phyloP scores from a whole-genome alignment of 305 asterid genomes.

The Rubia balearica region DNA sequence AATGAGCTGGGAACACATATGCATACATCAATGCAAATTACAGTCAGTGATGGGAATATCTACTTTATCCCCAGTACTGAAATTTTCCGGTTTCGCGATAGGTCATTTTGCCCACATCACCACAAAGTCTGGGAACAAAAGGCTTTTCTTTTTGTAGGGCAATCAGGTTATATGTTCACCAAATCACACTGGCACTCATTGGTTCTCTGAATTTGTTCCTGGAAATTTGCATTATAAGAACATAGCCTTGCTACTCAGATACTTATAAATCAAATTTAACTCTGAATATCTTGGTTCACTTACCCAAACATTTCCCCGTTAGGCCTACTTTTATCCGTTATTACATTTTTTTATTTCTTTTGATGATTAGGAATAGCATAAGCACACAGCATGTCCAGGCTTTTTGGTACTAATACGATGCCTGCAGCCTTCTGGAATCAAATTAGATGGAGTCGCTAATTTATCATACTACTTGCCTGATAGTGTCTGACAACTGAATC shows the following conservation, averaged over 20 bases:
- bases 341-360: background rate
- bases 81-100: background rate
- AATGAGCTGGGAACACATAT: background rate
- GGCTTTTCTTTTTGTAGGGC: background rate
- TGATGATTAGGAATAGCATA: background rate
- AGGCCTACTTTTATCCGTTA: background rate
- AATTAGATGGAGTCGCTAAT: background rate
- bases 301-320: background rate
- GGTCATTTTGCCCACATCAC: background rate
- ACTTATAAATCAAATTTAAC: background rate
- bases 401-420: background rate
- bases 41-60: background rate
- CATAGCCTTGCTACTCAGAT: background rate
- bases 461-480: background rate
- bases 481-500: background rate
- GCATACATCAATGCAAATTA: background rate
- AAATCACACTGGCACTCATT: background rate
- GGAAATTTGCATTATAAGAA: background rate
- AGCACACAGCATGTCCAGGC: background rate
- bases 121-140: background rate
- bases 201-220: background rate
- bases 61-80: background rate
- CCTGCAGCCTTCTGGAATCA: background rate
- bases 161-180: background rate
- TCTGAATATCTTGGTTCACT: background rate